A percentile compares a stretch with the other conserved stretches of the same genome.
These are phyloP conservation scores for Alternaria incomplexa DNA, from an alignment of 2,329 filamentous ascomycete species.

Conservation along the genomic window DNA sequence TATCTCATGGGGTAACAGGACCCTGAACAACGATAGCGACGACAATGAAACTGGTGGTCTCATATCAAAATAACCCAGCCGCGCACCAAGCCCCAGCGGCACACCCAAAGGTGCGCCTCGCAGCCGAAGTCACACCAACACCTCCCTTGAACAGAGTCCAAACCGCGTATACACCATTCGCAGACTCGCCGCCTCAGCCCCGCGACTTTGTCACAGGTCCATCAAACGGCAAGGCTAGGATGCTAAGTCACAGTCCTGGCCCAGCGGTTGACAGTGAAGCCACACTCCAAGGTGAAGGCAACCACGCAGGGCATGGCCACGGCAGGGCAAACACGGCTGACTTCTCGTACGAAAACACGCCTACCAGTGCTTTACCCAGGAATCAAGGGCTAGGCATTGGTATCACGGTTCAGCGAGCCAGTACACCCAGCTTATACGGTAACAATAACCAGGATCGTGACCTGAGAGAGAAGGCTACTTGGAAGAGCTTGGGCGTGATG, in stretches of 20 bases:
- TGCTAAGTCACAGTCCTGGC: background rate
- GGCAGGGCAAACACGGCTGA: background rate
- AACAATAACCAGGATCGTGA: background rate
- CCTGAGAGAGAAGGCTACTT: background rate
- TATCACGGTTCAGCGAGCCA: background rate
- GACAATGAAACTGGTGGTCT: conserved; percentile 5
- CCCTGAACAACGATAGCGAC: background rate
- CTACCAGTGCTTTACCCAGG: background rate
- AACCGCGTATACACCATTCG: conserved; percentile 10
- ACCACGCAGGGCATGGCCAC: background rate
- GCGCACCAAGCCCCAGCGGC: background rate
- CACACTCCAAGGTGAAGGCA: background rate
- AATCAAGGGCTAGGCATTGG: background rate
- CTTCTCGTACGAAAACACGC: conserved; percentile 14
- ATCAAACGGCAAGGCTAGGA: background rate
- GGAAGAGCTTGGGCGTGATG: conserved; percentile 1
- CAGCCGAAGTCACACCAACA: background rate
- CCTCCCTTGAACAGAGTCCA: conserved; percentile 1
- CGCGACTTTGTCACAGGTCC: background rate
- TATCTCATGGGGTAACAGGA: conserved; percentile 11
- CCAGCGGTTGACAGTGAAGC: background rate
- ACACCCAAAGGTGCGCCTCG: background rate
- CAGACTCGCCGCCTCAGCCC: conserved; percentile 2
- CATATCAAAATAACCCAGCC: conserved; percentile 7
- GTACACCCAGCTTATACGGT: background rate